Conservation (phyloP, 164 flowering plant genomes). For the Protea cynaroides region DNA sequence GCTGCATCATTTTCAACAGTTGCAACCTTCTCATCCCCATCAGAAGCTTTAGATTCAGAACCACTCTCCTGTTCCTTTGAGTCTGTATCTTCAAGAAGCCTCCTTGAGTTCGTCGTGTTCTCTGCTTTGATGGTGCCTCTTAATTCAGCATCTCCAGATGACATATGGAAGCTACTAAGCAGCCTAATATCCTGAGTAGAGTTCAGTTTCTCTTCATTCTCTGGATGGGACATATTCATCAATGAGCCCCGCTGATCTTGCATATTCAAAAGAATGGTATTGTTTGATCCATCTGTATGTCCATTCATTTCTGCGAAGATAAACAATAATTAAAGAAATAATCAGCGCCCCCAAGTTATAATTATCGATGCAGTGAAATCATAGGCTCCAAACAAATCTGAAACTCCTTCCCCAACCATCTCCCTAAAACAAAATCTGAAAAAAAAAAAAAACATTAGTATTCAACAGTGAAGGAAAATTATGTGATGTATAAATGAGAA, state of each 20-base stretch:
- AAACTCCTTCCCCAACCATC: too few relatives aligned
- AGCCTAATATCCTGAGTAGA: conserved; percentile 38
- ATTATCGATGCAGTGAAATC: too few relatives aligned
- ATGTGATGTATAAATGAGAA: too few relatives aligned
- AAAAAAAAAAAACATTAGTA: too few relatives aligned
- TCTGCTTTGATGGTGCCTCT: conserved; percentile 17
- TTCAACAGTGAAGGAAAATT: too few relatives aligned
- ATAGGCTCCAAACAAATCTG: too few relatives aligned
- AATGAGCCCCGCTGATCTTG: conserved; percentile 16
- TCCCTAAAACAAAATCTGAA: too few relatives aligned
- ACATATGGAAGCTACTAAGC: conserved; percentile 30
- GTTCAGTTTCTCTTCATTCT: conserved; percentile 28
- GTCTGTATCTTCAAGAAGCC: conserved; percentile 66
- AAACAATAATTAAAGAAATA: neutral
- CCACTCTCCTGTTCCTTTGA: conserved; percentile 30
- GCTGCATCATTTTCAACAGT: conserved; percentile 77
- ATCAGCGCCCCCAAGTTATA: neutral
- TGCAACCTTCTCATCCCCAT: conserved; percentile 36
- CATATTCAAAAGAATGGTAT: conserved; percentile 17
- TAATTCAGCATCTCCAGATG: conserved; percentile 26
- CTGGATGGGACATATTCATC: conserved; percentile 31
- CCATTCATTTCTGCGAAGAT: conserved; percentile 33
- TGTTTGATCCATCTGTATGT: conserved; percentile 24
- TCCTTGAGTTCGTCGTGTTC: conserved; percentile 36
- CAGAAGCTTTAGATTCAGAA: conserved; percentile 30